Evolutionary conservation across 2,329 filamentous ascomycete genomes (phyloP).

Genomic region (Diaporthe eres): DNA sequence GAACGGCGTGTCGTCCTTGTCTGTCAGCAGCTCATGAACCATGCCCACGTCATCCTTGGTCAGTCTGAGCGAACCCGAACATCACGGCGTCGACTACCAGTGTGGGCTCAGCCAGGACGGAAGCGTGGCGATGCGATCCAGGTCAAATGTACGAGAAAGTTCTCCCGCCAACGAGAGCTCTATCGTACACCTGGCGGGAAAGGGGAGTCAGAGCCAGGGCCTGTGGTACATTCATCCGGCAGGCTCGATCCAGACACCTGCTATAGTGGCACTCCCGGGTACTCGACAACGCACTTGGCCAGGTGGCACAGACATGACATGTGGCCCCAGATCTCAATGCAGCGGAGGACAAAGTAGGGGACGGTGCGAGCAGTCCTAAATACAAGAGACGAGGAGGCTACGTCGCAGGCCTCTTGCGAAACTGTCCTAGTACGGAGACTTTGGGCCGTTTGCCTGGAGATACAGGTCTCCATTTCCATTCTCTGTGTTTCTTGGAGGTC

Average conservation of each 20-base stretch:
- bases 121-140: not conserved
- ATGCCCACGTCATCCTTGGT: not conserved
- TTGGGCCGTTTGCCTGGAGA: not conserved
- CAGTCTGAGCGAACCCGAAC: not conserved
- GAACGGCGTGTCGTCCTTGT: conserved; percentile 43
- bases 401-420: not conserved
- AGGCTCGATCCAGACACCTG: conserved; percentile 4
- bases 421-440: not conserved
- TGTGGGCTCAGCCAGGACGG: not conserved
- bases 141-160: not conserved
- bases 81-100: not conserved
- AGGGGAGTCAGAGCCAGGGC: not conserved
- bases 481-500: not conserved
- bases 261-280: not conserved
- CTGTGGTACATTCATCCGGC: conserved; percentile 11
- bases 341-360: not conserved
- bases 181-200: conserved; percentile 2
- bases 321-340: not conserved
- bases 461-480: not conserved
- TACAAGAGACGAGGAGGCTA: not conserved
- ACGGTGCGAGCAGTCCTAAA: not conserved
- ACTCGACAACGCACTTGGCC: conserved; percentile 1
- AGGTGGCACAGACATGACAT: conserved; percentile 5
- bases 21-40: conserved; percentile 38
- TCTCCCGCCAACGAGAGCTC: not conserved